Conservation (phyloP, 352 stramenopile species). For the Globisporangium abappressorium region DNA sequence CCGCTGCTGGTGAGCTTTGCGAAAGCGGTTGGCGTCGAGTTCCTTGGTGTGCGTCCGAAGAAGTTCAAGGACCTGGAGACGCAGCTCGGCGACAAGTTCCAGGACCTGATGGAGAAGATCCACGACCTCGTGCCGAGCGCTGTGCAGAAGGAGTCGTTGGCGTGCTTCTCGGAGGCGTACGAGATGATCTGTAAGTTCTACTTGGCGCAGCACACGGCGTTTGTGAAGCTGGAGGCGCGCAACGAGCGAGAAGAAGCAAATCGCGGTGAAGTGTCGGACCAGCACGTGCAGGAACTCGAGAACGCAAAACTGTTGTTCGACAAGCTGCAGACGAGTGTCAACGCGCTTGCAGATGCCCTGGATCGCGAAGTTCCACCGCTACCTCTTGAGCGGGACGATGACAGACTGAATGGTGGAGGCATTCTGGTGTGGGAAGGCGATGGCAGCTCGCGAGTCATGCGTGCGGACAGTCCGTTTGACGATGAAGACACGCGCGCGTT, state of each 20-base stretch:
- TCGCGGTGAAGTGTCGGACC: conserved; percentile 68
- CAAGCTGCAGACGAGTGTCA: conserved; percentile 83
- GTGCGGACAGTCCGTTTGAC: conserved; percentile 90
- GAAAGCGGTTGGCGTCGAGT: conserved; percentile 90
- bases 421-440: conserved; percentile 76
- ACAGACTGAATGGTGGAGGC: conserved; percentile 37
- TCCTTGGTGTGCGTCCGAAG: conserved; percentile 65
- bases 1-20: conserved; percentile 93
- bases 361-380: conserved; percentile 72
- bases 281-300: conserved; percentile 71
- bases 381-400: conserved; percentile 59
- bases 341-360: conserved; percentile 73
- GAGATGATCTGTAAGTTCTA: conserved; percentile 89
- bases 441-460: conserved; percentile 58
- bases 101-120: conserved; percentile 32
- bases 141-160: conserved; percentile 70
- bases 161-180: conserved; percentile 87
- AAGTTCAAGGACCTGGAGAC: conserved; percentile 63
- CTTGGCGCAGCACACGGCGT: conserved; percentile 82
- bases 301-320: conserved; percentile 79
- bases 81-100: conserved; percentile 33
- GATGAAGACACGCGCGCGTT: conserved; percentile 95
- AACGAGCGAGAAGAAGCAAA: conserved; percentile 92
- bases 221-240: conserved; percentile 91
- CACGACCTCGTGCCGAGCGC: conserved; percentile 52